A percentile compares a stretch with the other conserved stretches of the same genome.
These are phyloP conservation scores for Hibiscus trionum DNA, from an alignment of 345 rosid genomes.

Conservation along the genomic window DNA sequence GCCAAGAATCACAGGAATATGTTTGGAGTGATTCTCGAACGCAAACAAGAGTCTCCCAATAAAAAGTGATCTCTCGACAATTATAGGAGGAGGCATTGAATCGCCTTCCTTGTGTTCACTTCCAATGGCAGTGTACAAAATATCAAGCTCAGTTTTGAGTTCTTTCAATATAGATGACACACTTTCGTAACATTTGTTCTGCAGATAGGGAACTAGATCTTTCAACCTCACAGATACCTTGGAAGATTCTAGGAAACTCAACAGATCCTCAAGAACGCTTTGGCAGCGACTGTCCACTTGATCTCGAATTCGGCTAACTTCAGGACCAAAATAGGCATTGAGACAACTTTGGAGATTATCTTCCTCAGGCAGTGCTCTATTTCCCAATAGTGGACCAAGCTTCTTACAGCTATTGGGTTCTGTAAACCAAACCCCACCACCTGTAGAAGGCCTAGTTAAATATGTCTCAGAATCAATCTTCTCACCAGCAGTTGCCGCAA, in stretches of 20 bases:
- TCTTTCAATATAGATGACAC: conserved; percentile 56
- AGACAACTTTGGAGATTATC: conserved; percentile 74
- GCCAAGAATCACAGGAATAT: conserved; percentile 74
- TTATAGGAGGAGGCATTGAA: conserved; percentile 42
- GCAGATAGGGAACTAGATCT: conserved; percentile 73
- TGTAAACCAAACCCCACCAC: conserved; percentile 95
- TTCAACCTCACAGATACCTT: conserved; percentile 76
- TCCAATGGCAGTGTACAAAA: conserved; percentile 43
- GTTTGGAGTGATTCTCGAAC: conserved; percentile 68
- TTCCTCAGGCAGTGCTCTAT: conserved; percentile 47
- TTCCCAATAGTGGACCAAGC: conserved; percentile 33
- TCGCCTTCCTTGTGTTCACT: conserved; percentile 31
- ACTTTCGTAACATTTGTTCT: conserved; percentile 72
- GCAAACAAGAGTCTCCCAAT: conserved; percentile 89
- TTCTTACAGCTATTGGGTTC: conserved; percentile 64
- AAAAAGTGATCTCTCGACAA: conserved; percentile 84
- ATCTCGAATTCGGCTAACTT: conserved; percentile 80
- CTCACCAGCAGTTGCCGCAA: conserved; percentile 41
- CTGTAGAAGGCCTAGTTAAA: conserved; percentile 73
- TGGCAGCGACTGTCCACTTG: conserved; percentile 71
- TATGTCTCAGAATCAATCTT: conserved; percentile 65
- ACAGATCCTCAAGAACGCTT: conserved; percentile 68
- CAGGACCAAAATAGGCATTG: conserved; percentile 78
- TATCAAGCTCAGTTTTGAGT: conserved; percentile 62
- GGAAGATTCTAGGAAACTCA: conserved; percentile 88